These are phyloP conservation scores for Candolleomyces eurysporus DNA, from an alignment of 768 basidiomycete genomes.

Conservation along the genomic window DNA sequence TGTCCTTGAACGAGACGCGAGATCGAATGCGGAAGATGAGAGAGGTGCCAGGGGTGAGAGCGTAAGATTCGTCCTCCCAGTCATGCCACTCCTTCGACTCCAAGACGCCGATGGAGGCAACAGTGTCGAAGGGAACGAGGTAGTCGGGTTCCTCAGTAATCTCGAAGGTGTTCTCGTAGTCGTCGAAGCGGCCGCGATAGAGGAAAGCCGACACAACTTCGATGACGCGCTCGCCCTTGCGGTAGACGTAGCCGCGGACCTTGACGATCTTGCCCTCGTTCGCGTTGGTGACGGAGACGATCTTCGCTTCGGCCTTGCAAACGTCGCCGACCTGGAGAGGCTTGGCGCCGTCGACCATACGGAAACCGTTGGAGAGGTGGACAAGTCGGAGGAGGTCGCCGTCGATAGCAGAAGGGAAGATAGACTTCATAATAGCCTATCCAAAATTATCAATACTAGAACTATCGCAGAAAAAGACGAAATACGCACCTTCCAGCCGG, in stretches of 20 bases:
- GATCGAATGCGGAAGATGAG: constrained; percentile 91
- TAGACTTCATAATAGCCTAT: constrained; percentile 98
- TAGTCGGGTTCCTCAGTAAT: constrained; percentile 89
- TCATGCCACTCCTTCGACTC: constrained; percentile 98
- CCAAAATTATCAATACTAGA: constrained; percentile 10
- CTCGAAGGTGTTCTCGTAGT: constrained; percentile 97
- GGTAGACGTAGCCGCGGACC: constrained; percentile 81
- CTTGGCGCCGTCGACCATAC: constrained; percentile 73
- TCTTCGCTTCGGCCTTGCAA: constrained; percentile 86
- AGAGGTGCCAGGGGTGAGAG: constrained; percentile 74
- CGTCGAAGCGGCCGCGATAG: constrained; percentile 91
- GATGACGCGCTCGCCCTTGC: constrained; percentile 77
- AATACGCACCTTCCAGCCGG: constrained; percentile 89
- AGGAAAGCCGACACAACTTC: constrained; percentile 96
- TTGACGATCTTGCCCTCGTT: constrained; percentile 93
- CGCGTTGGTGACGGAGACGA: constrained; percentile 85
- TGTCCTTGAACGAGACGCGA: constrained; percentile 89
- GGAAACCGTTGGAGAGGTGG: constrained; percentile 97
- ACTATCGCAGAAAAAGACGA: neutral
- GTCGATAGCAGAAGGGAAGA: constrained; percentile 90
- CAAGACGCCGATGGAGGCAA: constrained; percentile 85
- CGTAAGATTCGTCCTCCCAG: constrained; percentile 82
- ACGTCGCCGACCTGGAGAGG: constrained; percentile 83
- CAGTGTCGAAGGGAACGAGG: constrained; percentile 66
- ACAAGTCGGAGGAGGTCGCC: constrained; percentile 95